phyloP scores from a whole-genome alignment of 2,329 filamentous ascomycete species.

The Stachybotrys chlorohalonatus region DNA sequence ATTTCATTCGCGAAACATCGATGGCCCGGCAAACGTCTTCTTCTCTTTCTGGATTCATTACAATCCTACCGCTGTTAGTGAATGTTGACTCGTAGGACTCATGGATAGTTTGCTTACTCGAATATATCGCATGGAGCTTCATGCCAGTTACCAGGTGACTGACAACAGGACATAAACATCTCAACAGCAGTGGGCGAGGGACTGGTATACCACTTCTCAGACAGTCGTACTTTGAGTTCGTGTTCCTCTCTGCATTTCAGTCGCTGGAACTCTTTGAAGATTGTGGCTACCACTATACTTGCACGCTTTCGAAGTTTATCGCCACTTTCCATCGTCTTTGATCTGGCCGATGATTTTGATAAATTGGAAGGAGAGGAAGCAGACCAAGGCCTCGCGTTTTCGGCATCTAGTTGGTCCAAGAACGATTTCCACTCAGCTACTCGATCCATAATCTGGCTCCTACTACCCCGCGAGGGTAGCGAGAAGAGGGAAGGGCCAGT shows the following conservation, averaged over 20 bases:
- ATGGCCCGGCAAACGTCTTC: constrained; percentile 2
- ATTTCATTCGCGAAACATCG: constrained; percentile 1
- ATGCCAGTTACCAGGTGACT: constrained; percentile 2
- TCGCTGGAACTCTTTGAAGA: constrained; percentile 4
- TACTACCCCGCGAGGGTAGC: not conserved
- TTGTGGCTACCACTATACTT: constrained; percentile 1
- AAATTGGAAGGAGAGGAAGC: no score
- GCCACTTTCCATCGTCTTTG: not conserved
- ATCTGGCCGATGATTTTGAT: not conserved
- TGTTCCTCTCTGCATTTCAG: constrained; percentile 1
- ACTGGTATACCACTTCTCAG: not conserved
- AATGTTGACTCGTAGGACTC: no score
- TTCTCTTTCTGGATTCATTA: not conserved
- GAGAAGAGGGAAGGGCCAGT: not conserved
- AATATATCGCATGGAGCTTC: constrained; percentile 1
- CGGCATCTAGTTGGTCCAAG: not conserved
- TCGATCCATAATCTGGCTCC: not conserved
- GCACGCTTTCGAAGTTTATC: not conserved
- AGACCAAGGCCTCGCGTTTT: no score
- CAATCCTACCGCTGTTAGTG: not conserved
- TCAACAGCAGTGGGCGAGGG: not conserved
- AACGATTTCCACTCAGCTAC: not conserved
- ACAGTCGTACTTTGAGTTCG: constrained; percentile 2
- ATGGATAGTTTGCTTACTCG: not conserved
- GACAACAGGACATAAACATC: constrained; percentile 4